These are phyloP conservation scores for Leccinum griseonigrum DNA, from an alignment of 1,284 basidiomycete genomes.

Conservation along the genomic window DNA sequence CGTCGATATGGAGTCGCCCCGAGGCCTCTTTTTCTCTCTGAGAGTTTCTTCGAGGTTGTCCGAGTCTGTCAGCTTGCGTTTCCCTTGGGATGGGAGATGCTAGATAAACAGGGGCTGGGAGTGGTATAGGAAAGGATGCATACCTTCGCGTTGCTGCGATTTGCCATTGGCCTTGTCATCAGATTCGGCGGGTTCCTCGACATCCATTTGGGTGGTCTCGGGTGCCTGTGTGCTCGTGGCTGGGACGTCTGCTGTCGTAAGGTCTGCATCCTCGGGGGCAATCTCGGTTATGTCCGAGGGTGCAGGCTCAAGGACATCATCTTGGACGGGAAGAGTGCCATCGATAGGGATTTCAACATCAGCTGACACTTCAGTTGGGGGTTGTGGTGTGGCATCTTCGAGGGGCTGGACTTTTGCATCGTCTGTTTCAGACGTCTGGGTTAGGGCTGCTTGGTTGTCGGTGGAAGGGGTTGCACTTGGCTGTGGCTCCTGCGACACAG, in stretches of 20 bases:
- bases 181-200: constrained; percentile 21
- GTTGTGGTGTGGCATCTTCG: constrained; percentile 11
- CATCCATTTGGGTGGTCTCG: constrained; percentile 9
- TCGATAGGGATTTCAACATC: constrained; percentile 6
- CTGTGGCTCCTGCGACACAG: constrained; percentile 14
- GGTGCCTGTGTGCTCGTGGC: constrained; percentile 6
- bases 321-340: constrained; percentile 14
- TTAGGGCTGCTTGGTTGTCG: constrained; percentile 1
- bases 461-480: neutral
- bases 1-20: constrained; percentile 55
- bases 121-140: neutral
- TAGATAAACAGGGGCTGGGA: neutral
- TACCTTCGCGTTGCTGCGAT: constrained; percentile 24
- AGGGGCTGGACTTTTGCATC: neutral
- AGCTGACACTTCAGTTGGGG: neutral
- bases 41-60: constrained; percentile 48
- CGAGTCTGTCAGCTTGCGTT: constrained; percentile 63
- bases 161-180: constrained; percentile 10
- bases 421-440: constrained; percentile 4
- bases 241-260: constrained; percentile 4
- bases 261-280: constrained; percentile 10
- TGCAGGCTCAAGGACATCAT: constrained; percentile 5
- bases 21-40: constrained; percentile 59
- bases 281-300: constrained; percentile 11
- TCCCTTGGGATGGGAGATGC: constrained; percentile 42